phyloP scores from a whole-genome alignment of 306 rosid genomes.

The Heteromeles arbutifolia region DNA sequence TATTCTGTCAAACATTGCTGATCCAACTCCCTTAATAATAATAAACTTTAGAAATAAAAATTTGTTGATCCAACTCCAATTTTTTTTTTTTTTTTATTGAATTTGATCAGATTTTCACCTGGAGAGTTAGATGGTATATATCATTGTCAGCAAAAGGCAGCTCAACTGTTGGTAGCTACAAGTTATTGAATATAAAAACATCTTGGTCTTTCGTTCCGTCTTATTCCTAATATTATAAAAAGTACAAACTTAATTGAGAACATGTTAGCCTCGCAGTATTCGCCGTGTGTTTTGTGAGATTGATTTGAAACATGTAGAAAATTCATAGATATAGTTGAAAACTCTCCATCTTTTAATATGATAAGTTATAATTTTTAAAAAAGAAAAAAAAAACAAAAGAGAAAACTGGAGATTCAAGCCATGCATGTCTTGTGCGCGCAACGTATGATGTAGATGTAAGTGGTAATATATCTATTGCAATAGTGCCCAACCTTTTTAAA shows the following conservation, averaged over 20 bases:
- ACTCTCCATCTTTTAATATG: not conserved
- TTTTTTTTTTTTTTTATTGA: not conserved
- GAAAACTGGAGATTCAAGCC: not conserved
- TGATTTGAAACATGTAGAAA: not conserved
- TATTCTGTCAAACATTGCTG: not conserved
- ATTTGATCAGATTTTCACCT: conserved; percentile 1
- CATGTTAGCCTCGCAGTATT: conserved; percentile 17
- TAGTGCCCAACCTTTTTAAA: not conserved
- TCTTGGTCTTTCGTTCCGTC: too few species aligned
- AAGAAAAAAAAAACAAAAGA: not conserved
- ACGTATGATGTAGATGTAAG: conserved; percentile 5
- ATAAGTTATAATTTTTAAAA: not conserved
- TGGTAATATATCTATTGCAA: not conserved
- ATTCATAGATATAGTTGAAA: not conserved
- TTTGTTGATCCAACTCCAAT: not conserved
- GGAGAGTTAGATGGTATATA: not conserved
- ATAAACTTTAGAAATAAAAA: too few species aligned
- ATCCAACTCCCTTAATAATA: not conserved
- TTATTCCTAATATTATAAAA: too few species aligned
- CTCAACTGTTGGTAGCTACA: not conserved
- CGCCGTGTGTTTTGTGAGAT: conserved; percentile 14
- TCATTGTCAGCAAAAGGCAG: conserved; percentile 1
- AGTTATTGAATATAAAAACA: not conserved
- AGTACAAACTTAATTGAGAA: not conserved
- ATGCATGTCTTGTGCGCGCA: conserved; percentile 17